Conservation (phyloP, 108 stramenopile species). For the Bacterosira constricta region DNA sequence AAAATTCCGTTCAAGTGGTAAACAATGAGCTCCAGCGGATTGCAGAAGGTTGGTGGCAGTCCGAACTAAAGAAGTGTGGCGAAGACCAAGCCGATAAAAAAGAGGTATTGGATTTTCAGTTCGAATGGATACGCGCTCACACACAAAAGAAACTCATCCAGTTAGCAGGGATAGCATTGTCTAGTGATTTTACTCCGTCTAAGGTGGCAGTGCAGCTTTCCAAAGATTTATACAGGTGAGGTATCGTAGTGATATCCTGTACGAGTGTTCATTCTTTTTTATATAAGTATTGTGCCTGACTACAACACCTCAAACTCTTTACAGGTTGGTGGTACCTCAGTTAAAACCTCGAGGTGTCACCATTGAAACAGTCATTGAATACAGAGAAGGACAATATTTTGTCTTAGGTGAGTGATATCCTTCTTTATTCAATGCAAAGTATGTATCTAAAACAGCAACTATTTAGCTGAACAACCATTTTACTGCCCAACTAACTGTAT, state of each 20-base stretch:
- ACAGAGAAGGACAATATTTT: slow-evolving; percentile 80
- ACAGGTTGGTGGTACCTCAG: slow-evolving; percentile 61
- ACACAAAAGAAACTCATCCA: slow-evolving; percentile 76
- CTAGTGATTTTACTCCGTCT: slow-evolving; percentile 65
- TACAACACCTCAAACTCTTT: not conserved
- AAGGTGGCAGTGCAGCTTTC: slow-evolving; percentile 79
- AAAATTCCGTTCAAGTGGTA: slow-evolving; percentile 74
- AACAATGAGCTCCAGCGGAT: slow-evolving; percentile 76
- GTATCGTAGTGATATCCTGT: not conserved
- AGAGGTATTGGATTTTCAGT: slow-evolving; percentile 18
- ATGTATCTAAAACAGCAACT: too few relatives aligned
- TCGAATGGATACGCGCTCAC: slow-evolving; percentile 65
- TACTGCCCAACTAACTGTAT: too few relatives aligned
- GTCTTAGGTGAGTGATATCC: too few relatives aligned
- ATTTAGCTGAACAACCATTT: too few relatives aligned
- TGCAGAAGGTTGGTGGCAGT: slow-evolving; percentile 74
- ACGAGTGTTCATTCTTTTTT: not conserved
- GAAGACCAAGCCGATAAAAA: slow-evolving; percentile 29
- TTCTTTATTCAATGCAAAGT: too few relatives aligned
- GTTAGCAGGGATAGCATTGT: slow-evolving; percentile 74
- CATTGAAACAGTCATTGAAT: slow-evolving; percentile 83
- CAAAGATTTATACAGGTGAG: slow-evolving; percentile 78
- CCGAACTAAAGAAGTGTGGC: not conserved
- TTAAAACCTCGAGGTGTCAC: slow-evolving; percentile 70
- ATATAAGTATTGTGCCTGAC: not conserved